These are phyloP conservation scores for Metschnikowia gelsemii DNA, from an alignment of 805 yeast genomes.

Conservation along the genomic window DNA sequence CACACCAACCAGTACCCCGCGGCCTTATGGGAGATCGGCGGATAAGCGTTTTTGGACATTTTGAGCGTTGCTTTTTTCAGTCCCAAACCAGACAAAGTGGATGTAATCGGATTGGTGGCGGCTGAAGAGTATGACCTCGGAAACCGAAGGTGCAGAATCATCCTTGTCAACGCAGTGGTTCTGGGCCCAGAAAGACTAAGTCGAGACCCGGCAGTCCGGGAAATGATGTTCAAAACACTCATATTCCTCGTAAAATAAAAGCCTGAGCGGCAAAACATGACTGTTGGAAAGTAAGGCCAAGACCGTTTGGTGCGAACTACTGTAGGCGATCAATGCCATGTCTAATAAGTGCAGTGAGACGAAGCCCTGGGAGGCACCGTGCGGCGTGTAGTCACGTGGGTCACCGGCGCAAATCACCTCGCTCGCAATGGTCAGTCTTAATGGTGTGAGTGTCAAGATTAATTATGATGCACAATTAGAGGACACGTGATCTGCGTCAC, in stretches of 20 bases:
- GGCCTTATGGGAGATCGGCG: constrained; percentile 25
- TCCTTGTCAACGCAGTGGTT: constrained; percentile 10
- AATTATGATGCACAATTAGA: too few relatives aligned
- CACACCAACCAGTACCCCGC: constrained; percentile 90
- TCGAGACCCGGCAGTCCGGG: constrained; percentile 23
- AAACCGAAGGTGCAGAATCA: constrained; percentile 4
- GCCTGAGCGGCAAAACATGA: constrained; percentile 48
- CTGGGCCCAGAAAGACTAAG: constrained; percentile 17
- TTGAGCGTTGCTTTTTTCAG: constrained; percentile 2
- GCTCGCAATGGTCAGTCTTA: constrained; percentile 2
- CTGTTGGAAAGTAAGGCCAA: not conserved
- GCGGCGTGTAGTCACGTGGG: too few relatives aligned
- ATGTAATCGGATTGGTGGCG: not conserved
- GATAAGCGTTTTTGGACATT: constrained; percentile 8
- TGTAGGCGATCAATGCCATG: too few relatives aligned
- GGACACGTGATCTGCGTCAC: too few relatives aligned
- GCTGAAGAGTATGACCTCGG: constrained; percentile 11
- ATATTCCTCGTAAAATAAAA: constrained; percentile 59
- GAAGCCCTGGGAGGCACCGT: too few relatives aligned
- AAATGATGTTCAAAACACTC: constrained; percentile 39
- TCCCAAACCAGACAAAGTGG: not conserved
- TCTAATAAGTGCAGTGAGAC: not conserved
- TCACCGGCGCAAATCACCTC: constrained; percentile 2
- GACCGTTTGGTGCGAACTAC: not conserved
- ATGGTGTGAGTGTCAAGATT: too few relatives aligned